Evolutionary conservation across 768 basidiomycete species (phyloP), one percentile per base, ranked within the genome.

Genomic region (Leucocoprinus birnbaumii): DNA sequence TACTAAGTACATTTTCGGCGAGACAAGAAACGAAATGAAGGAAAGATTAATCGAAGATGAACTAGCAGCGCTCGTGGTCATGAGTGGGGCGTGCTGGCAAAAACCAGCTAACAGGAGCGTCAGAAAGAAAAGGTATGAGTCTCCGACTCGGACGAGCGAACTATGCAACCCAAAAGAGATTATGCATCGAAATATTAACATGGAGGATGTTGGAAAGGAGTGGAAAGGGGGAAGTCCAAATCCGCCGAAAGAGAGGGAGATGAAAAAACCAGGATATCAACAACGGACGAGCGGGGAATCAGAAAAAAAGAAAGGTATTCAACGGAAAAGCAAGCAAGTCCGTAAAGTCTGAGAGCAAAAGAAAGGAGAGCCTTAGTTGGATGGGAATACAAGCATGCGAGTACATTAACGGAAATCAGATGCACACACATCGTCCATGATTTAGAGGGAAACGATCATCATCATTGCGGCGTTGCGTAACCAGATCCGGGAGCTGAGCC

Each of bases 381-480:
- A 14, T 56, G 58, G 56, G 48, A 51, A 24, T 46, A 59, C 58
- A 58, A 56, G 46, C 59, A 42, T 47, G 53, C 31, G 35, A 38
- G 55, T 50, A 34, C 51, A 55, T 51, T 56, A 60, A 48, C 53
- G 16, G 46, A 46, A 45, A 27, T 45, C 52, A 47, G 19, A 35
- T 25, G 46, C 37, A 27, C n/a, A 48, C 46, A 43, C 43, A 58
- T 45, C 40, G 52, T 43, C 58, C 48, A 41, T 53, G 27, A 60
- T 59, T 56, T 43, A 62, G 55, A 51, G 49, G 48, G 24, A 38
- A 41, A 47, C 14, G 47, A 38, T n/a, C 38, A 49, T 31, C 31
- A 55, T 65, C 62, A 69, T 58, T 78, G 77, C 16, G 78, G 76
- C 26, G 77, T 77, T 34, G 68, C 75, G 58, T 80, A 80, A 18